Percentiles rank a stretch among this genome's conserved stretches.
These are phyloP conservation scores for Endocladia muricata DNA, from an alignment of 31 red algal genomes.

Conservation along the genomic window DNA sequence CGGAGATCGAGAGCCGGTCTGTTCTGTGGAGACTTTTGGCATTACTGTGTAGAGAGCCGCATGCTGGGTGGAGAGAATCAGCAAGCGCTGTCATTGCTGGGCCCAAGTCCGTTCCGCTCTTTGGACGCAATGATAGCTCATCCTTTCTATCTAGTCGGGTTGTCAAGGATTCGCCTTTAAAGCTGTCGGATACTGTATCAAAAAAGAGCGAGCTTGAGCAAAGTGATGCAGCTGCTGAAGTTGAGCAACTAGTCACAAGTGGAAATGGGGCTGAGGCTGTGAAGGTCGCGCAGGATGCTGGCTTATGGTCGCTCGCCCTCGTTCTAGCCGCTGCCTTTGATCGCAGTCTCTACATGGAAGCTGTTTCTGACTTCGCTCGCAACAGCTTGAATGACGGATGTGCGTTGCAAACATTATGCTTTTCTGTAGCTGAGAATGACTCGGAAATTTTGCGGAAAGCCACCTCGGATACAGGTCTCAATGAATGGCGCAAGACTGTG, in stretches of 20 bases:
- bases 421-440: slow-evolving; percentile 44
- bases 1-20: slow-evolving; percentile 23
- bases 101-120: slow-evolving; percentile 19
- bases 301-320: slow-evolving; percentile 43
- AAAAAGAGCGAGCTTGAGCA: not conserved
- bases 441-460: slow-evolving; percentile 35
- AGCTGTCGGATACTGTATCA: not conserved
- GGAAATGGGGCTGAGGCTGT: slow-evolving; percentile 35
- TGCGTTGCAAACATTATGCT: slow-evolving; percentile 50
- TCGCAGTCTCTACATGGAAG: slow-evolving; percentile 4
- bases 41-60: slow-evolving; percentile 14
- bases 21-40: slow-evolving; percentile 40
- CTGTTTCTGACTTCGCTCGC: slow-evolving; percentile 34
- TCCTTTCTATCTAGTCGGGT: not conserved
- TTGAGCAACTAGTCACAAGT: slow-evolving; percentile 32
- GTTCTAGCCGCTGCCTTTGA: slow-evolving; percentile 30
- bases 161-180: not conserved
- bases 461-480: slow-evolving; percentile 35
- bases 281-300: slow-evolving; percentile 18
- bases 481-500: slow-evolving; percentile 49
- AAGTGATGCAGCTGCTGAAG: slow-evolving; percentile 13
- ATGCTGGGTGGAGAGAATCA: slow-evolving; percentile 25
- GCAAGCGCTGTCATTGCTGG: slow-evolving; percentile 20
- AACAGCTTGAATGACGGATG: slow-evolving; percentile 30
- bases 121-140: not conserved